Evolutionary conservation across 441 rosid genomes (phyloP), one percentile per base, ranked within the genome.

Genomic region (Melastoma candidum): DNA sequence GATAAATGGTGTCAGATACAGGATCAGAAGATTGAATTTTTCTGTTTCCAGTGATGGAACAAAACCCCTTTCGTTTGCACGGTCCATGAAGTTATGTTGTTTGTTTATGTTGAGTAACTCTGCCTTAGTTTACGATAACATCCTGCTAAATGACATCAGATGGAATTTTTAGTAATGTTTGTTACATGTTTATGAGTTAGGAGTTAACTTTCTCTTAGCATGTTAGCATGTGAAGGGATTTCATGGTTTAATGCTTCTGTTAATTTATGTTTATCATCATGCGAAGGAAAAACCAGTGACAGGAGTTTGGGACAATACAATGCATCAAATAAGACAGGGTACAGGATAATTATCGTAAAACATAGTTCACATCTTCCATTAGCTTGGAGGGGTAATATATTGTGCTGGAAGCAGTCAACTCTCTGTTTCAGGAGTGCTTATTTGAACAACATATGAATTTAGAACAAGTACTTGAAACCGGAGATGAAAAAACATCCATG

Each of bases 321-420:
- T 61, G 77, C 95, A 10, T 88, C 95, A 97, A 82, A 79, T 51
- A 92, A 84, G 75, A 84, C 88, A 61, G 98, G 98, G 48, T 74
- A 77, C 67, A 92, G 85, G 72, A 84, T 87, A 67, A 82, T 92
- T 61, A 84, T 85, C 52, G 51, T 68, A 17, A 92, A 88, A 69
- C 78, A 81, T 48, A 94, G 90, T 76, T 84, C 9, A 68, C 74
- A 26, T 81, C 88, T 94, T 83, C 95, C 44, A 75, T 86, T 68
- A 92, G 98, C 77, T 67, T 75, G 72, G 95, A 88, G 65, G 98
- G 97, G 29, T 88, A 88, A 78, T 93, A 93, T 69, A 83, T 88
- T 68, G 95, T 92, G 63, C 63, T 73, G 97, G 88, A 77, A 79
- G 99, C 32, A 49, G 54, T 62, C 3, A 14, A 9, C 60, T 36